A percentile compares a stretch with the other conserved stretches of the same genome.
These are phyloP conservation scores for Exophiala dermatitidis DNA, from an alignment of 2,329 filamentous ascomycete species.

Conservation along the genomic window DNA sequence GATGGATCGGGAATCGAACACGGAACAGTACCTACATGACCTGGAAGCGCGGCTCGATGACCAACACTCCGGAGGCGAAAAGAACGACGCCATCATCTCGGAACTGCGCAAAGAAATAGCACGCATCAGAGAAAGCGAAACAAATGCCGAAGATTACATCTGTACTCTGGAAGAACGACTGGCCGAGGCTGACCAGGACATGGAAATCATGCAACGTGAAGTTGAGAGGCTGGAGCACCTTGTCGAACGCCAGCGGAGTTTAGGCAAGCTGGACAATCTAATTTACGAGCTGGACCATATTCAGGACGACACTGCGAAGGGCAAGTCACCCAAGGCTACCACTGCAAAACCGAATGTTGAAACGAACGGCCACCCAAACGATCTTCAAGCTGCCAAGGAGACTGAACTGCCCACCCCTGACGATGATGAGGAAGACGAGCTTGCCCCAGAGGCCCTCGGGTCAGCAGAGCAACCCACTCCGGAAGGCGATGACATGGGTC, in stretches of 20 bases:
- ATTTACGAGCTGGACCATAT: conserved; percentile 82
- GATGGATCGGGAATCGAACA: conserved; percentile 82
- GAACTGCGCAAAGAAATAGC: conserved; percentile 88
- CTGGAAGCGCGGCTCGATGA: conserved; percentile 85
- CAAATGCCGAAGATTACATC: conserved; percentile 89
- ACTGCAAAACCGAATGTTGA: conserved; percentile 34
- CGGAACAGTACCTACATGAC: conserved; percentile 86
- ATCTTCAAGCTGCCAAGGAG: conserved; percentile 40
- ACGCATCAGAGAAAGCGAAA: conserved; percentile 81
- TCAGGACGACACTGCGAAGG: conserved; percentile 49
- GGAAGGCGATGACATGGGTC: conserved; percentile 30
- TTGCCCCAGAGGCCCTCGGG: conserved; percentile 20
- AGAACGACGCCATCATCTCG: conserved; percentile 73
- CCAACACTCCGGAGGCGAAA: conserved; percentile 85
- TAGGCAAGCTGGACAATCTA: conserved; percentile 88
- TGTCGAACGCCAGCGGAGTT: conserved; percentile 85
- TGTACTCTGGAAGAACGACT: conserved; percentile 91
- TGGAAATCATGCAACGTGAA: conserved; percentile 93
- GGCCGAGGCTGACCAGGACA: conserved; percentile 91
- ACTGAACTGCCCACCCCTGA: conserved; percentile 32
- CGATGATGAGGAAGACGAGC: conserved; percentile 27
- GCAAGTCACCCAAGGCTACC: conserved; percentile 32
- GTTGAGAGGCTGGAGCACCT: conserved; percentile 91
- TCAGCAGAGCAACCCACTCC: conserved; percentile 15
- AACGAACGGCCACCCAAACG: conserved; percentile 33